A percentile compares a stretch with the other conserved stretches of the same genome.
phyloP scores from a whole-genome alignment of 73 alveolate species.

The Paramecium sonneborni region DNA sequence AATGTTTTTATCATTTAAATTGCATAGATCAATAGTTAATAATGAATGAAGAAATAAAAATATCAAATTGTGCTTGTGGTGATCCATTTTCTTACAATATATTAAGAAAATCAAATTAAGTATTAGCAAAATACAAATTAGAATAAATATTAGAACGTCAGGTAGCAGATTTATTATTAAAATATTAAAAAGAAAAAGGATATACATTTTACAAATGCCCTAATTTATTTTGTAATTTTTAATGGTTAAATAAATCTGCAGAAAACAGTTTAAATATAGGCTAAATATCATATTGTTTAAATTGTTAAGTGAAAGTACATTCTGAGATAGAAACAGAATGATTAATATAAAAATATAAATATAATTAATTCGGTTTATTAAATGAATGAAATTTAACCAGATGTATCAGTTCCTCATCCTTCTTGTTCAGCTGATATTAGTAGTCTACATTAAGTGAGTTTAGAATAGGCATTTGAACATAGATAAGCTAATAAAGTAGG shows the following conservation, averaged over 20 bases:
- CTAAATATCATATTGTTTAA: not conserved
- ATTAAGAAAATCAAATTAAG: not conserved
- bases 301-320: not conserved
- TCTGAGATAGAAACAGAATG: not conserved
- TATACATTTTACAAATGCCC: not conserved
- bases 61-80: not conserved
- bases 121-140: not conserved
- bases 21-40: not conserved
- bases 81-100: not conserved
- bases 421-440: not conserved
- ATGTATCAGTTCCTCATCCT: not conserved
- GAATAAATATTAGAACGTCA: not conserved
- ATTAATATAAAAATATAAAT: not conserved
- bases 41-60: not conserved
- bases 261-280: not conserved
- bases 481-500: not conserved
- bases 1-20: not conserved
- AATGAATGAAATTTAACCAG: not conserved
- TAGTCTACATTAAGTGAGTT: not conserved
- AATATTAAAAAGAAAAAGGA: not conserved
- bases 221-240: not conserved
- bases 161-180: not conserved
- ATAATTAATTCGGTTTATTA: too few relatives aligned
- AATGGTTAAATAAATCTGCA: not conserved
- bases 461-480: not conserved